Evolutionary conservation across 371 early-diverging fungal genomes (phyloP), one percentile per base, ranked within the genome.

Genomic region (Mortierella sp.): DNA sequence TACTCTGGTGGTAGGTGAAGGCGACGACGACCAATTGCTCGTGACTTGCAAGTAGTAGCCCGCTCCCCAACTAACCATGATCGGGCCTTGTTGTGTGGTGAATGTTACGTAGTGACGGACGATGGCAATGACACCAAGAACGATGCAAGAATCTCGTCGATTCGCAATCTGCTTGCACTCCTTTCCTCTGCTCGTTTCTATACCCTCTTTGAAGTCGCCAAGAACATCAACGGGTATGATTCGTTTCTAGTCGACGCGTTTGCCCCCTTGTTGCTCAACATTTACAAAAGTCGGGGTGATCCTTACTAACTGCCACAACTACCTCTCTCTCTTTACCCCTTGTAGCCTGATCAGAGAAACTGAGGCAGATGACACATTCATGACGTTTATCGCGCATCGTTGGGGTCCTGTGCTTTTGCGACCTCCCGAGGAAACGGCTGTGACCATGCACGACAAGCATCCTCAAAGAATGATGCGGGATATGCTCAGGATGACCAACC

Each of bases 351-450:
- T 72, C 45, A 63, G 62, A 31, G 71, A 71, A 45, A 66, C 69
- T 13, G 43, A 45, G 0, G 66, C 82, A n/a, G 72, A 63, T 51
- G 73, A 78, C 34, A 21, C 39, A 5, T 74, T 69, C 60, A 50
- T 63, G 10, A 59, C 57, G 7, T 60, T 59, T 37, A 48, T 80
- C 41, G 59, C 82, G n/a, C 86, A 85, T 44, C 79, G 84, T 1
- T 70, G 89, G 45, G 90, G 90, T 0, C 80, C 84, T 3, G 81
- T 82, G 24, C 65, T 90, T 17, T 69, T 90, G 53, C 82, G 88
- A 19, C 79, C 86, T 13, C 76, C 81, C 14, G 57, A 67, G 16
- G 85, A 85, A 29, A 81, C 86, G 2, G 78, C 80, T 19, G 78
- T 82, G 13, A 86, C 83, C 3, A 46, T 88, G 39, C 84, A 83